Evolutionary conservation across 1,284 basidiomycete genomes (phyloP), one percentile per base, ranked within the genome.

Genomic region (Baeospora myosura): DNA sequence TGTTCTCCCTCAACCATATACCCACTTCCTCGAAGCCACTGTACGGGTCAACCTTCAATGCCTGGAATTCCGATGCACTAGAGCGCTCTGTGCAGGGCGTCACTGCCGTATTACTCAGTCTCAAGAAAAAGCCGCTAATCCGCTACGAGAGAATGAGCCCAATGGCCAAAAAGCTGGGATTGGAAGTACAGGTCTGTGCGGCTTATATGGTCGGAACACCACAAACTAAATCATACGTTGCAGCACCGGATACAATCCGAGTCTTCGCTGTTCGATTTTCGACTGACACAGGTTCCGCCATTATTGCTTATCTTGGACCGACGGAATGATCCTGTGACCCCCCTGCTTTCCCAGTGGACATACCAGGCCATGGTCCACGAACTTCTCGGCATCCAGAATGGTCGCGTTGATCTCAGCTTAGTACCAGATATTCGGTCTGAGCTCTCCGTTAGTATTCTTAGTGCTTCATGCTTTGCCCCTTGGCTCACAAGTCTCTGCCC

Each of bases 311-410:
- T 88, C 49, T 70, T 89, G 43, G 96, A 99, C 66, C 77, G 96
- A 43, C 72, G 95, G 48, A 97, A 97, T 62, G 96, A 99, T 59
- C 96, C 96, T 2, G 92, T 98, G 11, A 98, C 96, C 0, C 96
- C 96, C 3, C 66, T 99, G n/a, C 72, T 99, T 21, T 89, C 90
- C 1, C 96, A 97, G 62, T 98, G 96, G 96, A 98, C 96, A 10
- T 98, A 98, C 64, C 95, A 98, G 62, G 96, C 96, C 1, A 98
- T 98, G 95, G 95, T 98, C 0, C 96, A 99, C 56, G 96, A 98
- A 60, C 69, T 97, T 8, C 66, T 98, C 7, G 89, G 90, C 0
- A 96, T 98, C 45, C 83, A 88, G 51, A 98, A 98, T 58, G 95
- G 94, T 12, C 77, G 96, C 36, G 93, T 98, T 4, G 83, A 88